Conservation (phyloP, 441 rosid genomes). For the Gossypium lobatum region DNA sequence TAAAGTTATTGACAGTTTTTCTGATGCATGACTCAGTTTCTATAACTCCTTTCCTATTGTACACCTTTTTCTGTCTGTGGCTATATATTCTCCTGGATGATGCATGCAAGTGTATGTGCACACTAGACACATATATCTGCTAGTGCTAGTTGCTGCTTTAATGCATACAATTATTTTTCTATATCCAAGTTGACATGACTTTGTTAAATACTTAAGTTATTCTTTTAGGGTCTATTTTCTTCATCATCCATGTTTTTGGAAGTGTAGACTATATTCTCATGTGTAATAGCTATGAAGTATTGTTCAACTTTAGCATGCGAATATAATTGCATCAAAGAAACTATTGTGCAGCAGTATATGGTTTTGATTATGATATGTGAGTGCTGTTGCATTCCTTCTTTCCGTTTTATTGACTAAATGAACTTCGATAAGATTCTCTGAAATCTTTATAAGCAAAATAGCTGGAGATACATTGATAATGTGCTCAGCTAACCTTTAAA, state of each 20-base stretch:
- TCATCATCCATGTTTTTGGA: neutral
- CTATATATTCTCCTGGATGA: neutral
- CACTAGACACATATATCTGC: neutral
- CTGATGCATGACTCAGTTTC: neutral
- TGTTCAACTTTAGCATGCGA: neutral
- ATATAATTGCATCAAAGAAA: neutral
- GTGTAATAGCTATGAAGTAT: neutral
- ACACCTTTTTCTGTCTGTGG: neutral
- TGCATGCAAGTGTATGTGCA: neutral
- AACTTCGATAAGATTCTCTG: neutral
- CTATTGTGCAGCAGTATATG: neutral
- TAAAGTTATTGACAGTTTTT: neutral
- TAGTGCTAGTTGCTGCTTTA: neutral
- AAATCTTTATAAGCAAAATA: conserved; percentile 1
- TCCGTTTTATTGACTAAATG: neutral
- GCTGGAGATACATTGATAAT: neutral
- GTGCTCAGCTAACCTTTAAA: neutral
- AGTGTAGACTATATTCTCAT: neutral
- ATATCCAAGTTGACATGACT: neutral
- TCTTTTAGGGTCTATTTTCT: neutral
- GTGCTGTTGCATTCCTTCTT: neutral
- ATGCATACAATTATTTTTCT: neutral
- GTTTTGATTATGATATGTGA: neutral
- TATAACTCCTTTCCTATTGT: neutral
- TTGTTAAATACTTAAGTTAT: neutral